Evolutionary conservation across 2,329 filamentous ascomycete genomes (phyloP).

Genomic region (Aspergillus sp.): DNA sequence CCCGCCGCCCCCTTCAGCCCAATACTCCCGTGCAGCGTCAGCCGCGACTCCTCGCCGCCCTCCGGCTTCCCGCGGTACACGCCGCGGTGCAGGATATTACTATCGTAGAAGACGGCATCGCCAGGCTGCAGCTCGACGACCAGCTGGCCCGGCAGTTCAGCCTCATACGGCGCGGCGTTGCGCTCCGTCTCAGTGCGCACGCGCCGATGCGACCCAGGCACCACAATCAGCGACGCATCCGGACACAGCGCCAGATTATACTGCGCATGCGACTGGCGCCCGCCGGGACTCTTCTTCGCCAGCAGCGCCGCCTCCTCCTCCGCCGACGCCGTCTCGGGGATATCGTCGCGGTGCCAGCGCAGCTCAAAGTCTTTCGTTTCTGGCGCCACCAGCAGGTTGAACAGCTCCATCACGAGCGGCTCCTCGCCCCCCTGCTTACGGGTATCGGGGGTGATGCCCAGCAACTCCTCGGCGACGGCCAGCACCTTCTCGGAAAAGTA

Average conservation of each 20-base stretch:
- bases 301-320: slow-evolving; percentile 67
- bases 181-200: slow-evolving; percentile 69
- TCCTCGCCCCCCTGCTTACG: slow-evolving; percentile 44
- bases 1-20: slow-evolving; percentile 31
- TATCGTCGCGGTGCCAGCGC: slow-evolving; percentile 83
- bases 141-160: slow-evolving; percentile 60
- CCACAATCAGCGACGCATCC: slow-evolving; percentile 69
- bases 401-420: slow-evolving; percentile 78
- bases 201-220: slow-evolving; percentile 72
- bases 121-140: slow-evolving; percentile 67
- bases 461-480: slow-evolving; percentile 61
- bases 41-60: slow-evolving; percentile 33
- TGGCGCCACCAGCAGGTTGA: slow-evolving; percentile 79
- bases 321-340: slow-evolving; percentile 61
- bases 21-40: slow-evolving; percentile 45
- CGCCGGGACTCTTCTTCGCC: slow-evolving; percentile 42
- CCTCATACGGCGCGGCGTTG: slow-evolving; percentile 62
- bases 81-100: slow-evolving; percentile 68
- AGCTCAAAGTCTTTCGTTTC: slow-evolving; percentile 66
- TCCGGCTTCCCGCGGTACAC: slow-evolving; percentile 40
- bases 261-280: slow-evolving; percentile 68
- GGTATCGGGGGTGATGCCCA: slow-evolving; percentile 39
- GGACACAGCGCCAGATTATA: slow-evolving; percentile 82
- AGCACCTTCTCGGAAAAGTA: slow-evolving; percentile 72
- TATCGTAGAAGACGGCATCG: slow-evolving; percentile 85